Conservation (phyloP, 805 yeast species). For the Candida loeiensis region DNA sequence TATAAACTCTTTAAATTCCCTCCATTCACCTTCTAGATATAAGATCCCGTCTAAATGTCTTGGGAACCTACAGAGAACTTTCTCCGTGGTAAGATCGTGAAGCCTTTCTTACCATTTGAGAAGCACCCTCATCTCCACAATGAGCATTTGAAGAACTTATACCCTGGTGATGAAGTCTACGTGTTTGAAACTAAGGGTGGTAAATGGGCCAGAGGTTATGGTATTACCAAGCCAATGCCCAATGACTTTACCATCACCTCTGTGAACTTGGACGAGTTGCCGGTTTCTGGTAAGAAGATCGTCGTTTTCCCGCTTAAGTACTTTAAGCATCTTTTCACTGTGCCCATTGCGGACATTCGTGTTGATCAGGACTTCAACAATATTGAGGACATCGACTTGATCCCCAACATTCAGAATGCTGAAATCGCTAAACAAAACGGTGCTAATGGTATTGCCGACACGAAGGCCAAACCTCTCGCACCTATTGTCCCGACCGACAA, state of each 20-base stretch:
- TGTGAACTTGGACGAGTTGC: constrained; percentile 58
- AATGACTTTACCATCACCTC: constrained; percentile 62
- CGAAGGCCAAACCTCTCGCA: neutral
- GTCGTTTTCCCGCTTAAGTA: constrained; percentile 60
- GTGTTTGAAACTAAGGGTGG: constrained; percentile 60
- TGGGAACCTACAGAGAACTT: constrained; percentile 39
- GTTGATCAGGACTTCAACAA: constrained; percentile 29
- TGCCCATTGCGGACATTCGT: constrained; percentile 34
- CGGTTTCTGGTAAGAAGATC: constrained; percentile 51
- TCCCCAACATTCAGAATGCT: constrained; percentile 34
- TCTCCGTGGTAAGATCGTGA: constrained; percentile 35
- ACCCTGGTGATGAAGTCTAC: constrained; percentile 75
- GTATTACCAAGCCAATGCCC: constrained; percentile 64
- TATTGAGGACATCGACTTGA: constrained; percentile 20
- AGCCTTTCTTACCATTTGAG: constrained; percentile 40
- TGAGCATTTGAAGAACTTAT: constrained; percentile 48
- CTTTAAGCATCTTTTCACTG: constrained; percentile 42
- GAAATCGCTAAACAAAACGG: constrained; percentile 21
- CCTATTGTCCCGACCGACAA: constrained; percentile 58
- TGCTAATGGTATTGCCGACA: constrained; percentile 4
- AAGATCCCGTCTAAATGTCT: too few species aligned
- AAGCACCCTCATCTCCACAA: constrained; percentile 37
- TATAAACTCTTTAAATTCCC: neutral
- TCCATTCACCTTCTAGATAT: too few species aligned
- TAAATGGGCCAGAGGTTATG: constrained; percentile 80